phyloP scores from a whole-genome alignment of 2,329 filamentous ascomycete genomes.

The Alternaria hordeiaustralica region DNA sequence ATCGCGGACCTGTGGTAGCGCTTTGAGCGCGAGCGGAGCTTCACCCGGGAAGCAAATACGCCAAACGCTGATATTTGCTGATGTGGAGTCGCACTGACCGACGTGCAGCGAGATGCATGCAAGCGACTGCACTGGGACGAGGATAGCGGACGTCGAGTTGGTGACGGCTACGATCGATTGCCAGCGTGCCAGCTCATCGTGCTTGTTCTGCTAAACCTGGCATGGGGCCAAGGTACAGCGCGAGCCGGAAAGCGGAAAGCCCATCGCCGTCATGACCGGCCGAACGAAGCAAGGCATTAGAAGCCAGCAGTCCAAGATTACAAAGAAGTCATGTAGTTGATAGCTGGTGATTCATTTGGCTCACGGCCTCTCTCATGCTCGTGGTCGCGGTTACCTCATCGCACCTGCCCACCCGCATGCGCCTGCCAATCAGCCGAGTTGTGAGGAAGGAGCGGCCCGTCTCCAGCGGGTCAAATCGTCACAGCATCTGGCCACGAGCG shows the following conservation, averaged over 20 bases:
- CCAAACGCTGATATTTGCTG: constrained; percentile 8
- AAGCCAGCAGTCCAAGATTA: neutral
- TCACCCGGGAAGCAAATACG: constrained; percentile 6
- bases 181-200: constrained; percentile 14
- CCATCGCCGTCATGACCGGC: constrained; percentile 12
- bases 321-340: neutral
- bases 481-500: constrained; percentile 2
- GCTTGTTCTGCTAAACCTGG: constrained; percentile 22
- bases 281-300: constrained; percentile 9
- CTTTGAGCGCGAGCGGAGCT: constrained; percentile 5
- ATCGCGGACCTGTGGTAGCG: constrained; percentile 4
- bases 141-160: constrained; percentile 8
- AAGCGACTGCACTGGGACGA: constrained; percentile 14
- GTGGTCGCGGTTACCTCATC: constrained; percentile 14
- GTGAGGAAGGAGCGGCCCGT: constrained; percentile 18
- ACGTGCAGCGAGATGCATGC: constrained; percentile 13
- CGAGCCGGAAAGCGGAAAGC: constrained; percentile 10
- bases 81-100: constrained; percentile 15
- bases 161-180: constrained; percentile 15
- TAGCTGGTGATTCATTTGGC: neutral
- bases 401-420: constrained; percentile 9
- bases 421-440: constrained; percentile 18
- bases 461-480: constrained; percentile 10
- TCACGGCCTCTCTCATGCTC: constrained; percentile 7
- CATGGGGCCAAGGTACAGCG: constrained; percentile 21